Conservation (phyloP, 768 basidiomycete species). For the Leccinum barrowsii region DNA sequence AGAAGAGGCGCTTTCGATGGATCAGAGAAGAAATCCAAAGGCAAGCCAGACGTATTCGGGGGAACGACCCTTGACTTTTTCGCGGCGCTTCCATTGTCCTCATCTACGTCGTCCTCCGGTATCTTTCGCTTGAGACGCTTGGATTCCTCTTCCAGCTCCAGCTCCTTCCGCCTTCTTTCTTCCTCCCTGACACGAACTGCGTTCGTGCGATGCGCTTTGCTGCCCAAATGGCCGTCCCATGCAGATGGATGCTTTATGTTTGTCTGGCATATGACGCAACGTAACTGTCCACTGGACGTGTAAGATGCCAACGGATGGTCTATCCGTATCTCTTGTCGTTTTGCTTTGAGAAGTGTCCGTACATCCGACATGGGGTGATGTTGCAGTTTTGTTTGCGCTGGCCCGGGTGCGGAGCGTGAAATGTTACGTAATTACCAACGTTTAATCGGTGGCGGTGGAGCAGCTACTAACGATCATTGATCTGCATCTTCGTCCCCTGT, state of each 20-base stretch:
- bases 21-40: slow-evolving; percentile 81
- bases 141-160: slow-evolving; percentile 35
- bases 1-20: slow-evolving; percentile 48
- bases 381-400: not conserved
- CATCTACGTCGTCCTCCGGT: slow-evolving; percentile 24
- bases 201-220: slow-evolving; percentile 72
- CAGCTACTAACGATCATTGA: too few relatives aligned
- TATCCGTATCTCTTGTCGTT: slow-evolving; percentile 70
- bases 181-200: slow-evolving; percentile 57
- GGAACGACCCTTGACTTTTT: slow-evolving; percentile 31
- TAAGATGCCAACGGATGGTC: slow-evolving; percentile 74
- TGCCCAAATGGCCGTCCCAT: slow-evolving; percentile 86
- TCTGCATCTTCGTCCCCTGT: too few relatives aligned
- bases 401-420: not conserved
- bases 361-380: slow-evolving; percentile 62
- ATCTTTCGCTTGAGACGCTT: slow-evolving; percentile 34
- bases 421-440: not conserved
- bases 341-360: slow-evolving; percentile 79
- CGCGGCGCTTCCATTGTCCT: slow-evolving; percentile 20
- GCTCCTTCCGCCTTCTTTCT: slow-evolving; percentile 40
- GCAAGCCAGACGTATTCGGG: slow-evolving; percentile 37
- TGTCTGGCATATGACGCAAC: slow-evolving; percentile 62
- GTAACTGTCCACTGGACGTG: slow-evolving; percentile 59
- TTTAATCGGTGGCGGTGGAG: too few relatives aligned
- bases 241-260: slow-evolving; percentile 71